Evolutionary conservation across 305 asterid species (phyloP).

Genomic region (Striga hermonthica): DNA sequence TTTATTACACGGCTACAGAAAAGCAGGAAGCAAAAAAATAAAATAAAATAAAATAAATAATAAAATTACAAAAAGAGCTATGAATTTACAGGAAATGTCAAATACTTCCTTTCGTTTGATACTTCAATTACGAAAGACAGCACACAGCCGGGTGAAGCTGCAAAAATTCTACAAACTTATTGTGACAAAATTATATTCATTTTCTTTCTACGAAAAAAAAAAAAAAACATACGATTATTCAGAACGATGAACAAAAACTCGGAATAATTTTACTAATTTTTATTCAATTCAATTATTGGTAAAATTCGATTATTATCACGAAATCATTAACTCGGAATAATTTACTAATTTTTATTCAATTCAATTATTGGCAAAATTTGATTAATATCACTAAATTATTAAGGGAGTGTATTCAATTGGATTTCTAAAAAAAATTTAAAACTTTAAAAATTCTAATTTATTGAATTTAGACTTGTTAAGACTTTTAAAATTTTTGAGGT

Average conservation of each 20-base stretch:
- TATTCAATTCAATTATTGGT: no score
- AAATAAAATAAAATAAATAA: not conserved
- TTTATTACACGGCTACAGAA: slow-evolving; percentile 37
- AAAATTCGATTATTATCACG: no score
- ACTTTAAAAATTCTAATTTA: no score
- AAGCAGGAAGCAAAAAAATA: not conserved
- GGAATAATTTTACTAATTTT: not conserved
- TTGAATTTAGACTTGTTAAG: no score
- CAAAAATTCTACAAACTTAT: slow-evolving; percentile 11
- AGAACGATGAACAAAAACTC: no score
- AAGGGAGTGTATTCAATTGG: no score
- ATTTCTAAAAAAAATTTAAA: no score
- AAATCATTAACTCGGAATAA: not conserved
- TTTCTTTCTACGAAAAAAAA: no score
- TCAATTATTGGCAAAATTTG: no score
- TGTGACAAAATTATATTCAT: no score
- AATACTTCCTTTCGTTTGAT: slow-evolving; percentile 24
- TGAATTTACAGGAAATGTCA: slow-evolving; percentile 17
- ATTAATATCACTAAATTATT: no score
- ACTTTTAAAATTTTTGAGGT: no score
- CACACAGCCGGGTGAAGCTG: slow-evolving; percentile 19
- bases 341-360: not conserved
- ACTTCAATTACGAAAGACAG: slow-evolving; percentile 25
- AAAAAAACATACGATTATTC: not conserved
- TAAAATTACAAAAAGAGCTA: not conserved